Evolutionary conservation across 2,329 filamentous ascomycete genomes (phyloP).

Genomic region (Xylaria sp.): DNA sequence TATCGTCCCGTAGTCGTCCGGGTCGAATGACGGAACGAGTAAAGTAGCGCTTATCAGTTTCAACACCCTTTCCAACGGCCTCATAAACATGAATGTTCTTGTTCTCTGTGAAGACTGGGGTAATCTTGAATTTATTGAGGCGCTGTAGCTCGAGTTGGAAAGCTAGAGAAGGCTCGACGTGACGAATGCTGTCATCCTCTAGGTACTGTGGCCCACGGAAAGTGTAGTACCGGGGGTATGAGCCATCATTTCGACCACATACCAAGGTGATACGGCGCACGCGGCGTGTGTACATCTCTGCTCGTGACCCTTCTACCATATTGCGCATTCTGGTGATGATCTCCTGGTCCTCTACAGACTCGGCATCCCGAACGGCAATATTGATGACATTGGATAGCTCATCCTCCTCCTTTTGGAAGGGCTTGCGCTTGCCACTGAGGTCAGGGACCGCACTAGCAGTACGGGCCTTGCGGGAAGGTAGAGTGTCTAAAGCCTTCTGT

Average conservation of each 20-base stretch:
- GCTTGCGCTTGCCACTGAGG: slow-evolving; percentile 77
- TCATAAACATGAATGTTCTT: slow-evolving; percentile 99
- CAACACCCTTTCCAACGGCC: slow-evolving; percentile 91
- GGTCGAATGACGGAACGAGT: slow-evolving; percentile 94
- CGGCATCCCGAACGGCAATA: slow-evolving; percentile 87
- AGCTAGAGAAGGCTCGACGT: slow-evolving; percentile 93
- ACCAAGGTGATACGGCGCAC: slow-evolving; percentile 96
- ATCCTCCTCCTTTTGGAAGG: slow-evolving; percentile 69
- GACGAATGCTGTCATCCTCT: slow-evolving; percentile 95
- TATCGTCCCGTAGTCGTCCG: slow-evolving; percentile 93
- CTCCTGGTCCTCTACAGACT: slow-evolving; percentile 84
- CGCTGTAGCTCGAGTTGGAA: slow-evolving; percentile 98
- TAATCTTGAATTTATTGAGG: slow-evolving; percentile 96
- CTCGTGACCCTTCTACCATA: slow-evolving; percentile 82
- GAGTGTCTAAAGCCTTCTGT: slow-evolving; percentile 82
- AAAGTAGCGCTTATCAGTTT: slow-evolving; percentile 98
- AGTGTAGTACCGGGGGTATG: slow-evolving; percentile 96
- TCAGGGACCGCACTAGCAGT: slow-evolving; percentile 73
- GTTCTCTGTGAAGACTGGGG: slow-evolving; percentile 98
- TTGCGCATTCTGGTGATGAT: slow-evolving; percentile 78
- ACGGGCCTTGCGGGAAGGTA: slow-evolving; percentile 73
- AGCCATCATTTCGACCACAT: slow-evolving; percentile 92
- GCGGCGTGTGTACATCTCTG: slow-evolving; percentile 81
- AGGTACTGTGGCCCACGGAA: slow-evolving; percentile 92
- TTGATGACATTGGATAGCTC: slow-evolving; percentile 94